Percentiles rank a stretch among this genome's conserved stretches.
Conservation (phyloP, 495 filamentous ascomycete species). For the Cudoniella acicularis region DNA sequence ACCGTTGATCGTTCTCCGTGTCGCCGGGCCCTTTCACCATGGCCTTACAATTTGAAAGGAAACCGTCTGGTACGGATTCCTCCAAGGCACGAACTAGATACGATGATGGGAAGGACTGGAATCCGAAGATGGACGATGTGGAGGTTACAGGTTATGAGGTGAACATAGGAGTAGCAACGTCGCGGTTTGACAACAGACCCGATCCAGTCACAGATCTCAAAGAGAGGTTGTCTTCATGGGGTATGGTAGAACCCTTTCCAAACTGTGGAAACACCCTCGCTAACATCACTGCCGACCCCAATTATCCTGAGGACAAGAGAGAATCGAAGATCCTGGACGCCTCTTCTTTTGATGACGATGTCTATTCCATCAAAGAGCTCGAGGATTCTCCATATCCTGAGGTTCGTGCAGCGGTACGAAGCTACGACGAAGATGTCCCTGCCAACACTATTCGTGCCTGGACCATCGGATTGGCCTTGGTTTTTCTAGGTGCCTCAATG, state of each 20-base stretch:
- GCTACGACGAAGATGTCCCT: constrained; percentile 63
- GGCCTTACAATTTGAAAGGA: constrained; percentile 16
- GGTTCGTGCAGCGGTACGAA: constrained; percentile 58
- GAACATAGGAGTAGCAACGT: constrained; percentile 14
- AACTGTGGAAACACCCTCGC: constrained; percentile 23
- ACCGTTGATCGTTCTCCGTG: constrained; percentile 25
- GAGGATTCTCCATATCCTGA: constrained; percentile 60
- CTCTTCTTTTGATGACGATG: constrained; percentile 35
- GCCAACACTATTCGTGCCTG: constrained; percentile 72
- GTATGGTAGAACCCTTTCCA: constrained; percentile 19
- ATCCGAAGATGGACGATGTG: constrained; percentile 26
- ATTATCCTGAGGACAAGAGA: constrained; percentile 38
- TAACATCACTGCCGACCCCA: constrained; percentile 46
- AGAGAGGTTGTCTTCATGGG: constrained; percentile 31
- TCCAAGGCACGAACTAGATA: constrained; percentile 13
- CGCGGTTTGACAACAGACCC: constrained; percentile 23
- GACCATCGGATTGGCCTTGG: constrained; percentile 63
- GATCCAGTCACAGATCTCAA: constrained; percentile 32
- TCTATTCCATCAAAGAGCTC: constrained; percentile 26
- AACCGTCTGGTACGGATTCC: constrained; percentile 26
- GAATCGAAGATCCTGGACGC: constrained; percentile 29
- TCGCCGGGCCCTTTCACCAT: constrained; percentile 5
- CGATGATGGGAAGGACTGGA: constrained; percentile 27
- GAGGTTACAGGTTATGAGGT: constrained; percentile 29
- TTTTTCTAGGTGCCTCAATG: constrained; percentile 61